Conservation (phyloP, 306 rosid genomes). For the Alnus glutinosa region DNA sequence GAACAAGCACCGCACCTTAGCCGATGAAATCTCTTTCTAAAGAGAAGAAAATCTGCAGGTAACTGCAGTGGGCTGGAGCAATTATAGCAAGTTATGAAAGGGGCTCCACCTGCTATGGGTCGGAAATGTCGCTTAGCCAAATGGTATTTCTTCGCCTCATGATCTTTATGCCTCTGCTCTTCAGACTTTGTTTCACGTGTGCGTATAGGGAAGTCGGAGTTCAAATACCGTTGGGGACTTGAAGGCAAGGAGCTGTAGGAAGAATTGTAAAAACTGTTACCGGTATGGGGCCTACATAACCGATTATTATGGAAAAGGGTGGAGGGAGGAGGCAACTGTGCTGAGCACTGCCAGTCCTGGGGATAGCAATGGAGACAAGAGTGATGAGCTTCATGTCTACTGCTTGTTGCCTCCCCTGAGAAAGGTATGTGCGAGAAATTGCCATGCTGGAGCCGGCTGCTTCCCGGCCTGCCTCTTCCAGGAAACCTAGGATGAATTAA, state of each 20-base stretch:
- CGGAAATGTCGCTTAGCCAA: slow-evolving; percentile 59
- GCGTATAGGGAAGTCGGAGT: slow-evolving; percentile 42
- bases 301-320: slow-evolving; percentile 30
- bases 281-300: slow-evolving; percentile 38
- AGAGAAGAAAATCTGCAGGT: slow-evolving; percentile 79
- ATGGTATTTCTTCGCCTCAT: slow-evolving; percentile 40
- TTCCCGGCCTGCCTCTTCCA: slow-evolving; percentile 46
- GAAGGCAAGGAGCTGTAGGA: slow-evolving; percentile 40
- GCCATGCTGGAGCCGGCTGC: slow-evolving; percentile 38
- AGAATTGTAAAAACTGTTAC: slow-evolving; percentile 38
- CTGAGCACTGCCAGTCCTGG: slow-evolving; percentile 49
- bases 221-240: slow-evolving; percentile 43
- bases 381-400: slow-evolving; percentile 50
- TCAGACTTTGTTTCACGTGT: slow-evolving; percentile 43
- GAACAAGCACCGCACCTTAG: slow-evolving; percentile 85
- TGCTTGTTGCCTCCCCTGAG: slow-evolving; percentile 62
- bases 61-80: slow-evolving; percentile 65
- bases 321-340: slow-evolving; percentile 44
- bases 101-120: slow-evolving; percentile 91
- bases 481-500: slow-evolving; percentile 37
- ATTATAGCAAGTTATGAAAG: slow-evolving; percentile 69
- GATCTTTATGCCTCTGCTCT: slow-evolving; percentile 43
- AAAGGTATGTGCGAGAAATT: slow-evolving; percentile 53
- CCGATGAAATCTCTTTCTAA: slow-evolving; percentile 51
- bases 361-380: slow-evolving; percentile 43